phyloP scores from a whole-genome alignment of 305 asterid genomes.

The Fraxinus ornus region DNA sequence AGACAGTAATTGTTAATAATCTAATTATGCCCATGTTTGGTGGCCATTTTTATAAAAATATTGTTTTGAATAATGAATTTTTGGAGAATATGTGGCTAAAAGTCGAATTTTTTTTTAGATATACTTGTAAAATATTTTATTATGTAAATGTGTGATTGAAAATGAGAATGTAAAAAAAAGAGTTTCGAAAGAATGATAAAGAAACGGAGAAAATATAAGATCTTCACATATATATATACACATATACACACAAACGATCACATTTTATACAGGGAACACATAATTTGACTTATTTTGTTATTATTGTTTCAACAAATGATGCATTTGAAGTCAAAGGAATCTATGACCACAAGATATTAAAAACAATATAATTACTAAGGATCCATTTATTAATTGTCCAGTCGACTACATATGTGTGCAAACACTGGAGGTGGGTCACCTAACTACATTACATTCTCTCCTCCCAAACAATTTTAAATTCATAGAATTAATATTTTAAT shows the following conservation, averaged over 20 bases:
- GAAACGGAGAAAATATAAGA: too few relatives aligned
- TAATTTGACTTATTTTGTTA: not conserved
- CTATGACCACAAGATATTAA: not conserved
- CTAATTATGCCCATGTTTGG: too few relatives aligned
- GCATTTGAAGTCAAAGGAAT: not conserved
- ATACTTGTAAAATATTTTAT: too few relatives aligned
- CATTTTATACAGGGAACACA: not conserved
- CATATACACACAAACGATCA: not conserved
- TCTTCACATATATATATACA: too few relatives aligned
- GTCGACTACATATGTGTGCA: not conserved
- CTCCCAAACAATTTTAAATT: not conserved
- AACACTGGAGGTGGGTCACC: constrained; percentile 27
- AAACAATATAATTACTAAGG: not conserved
- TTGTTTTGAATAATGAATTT: too few relatives aligned
- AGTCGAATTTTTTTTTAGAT: too few relatives aligned
- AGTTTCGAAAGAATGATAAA: too few relatives aligned
- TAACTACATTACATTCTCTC: constrained; percentile 19
- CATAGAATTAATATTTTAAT: not conserved
- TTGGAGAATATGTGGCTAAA: too few relatives aligned
- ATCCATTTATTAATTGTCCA: not conserved
- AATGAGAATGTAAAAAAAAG: too few relatives aligned
- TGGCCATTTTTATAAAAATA: too few relatives aligned
- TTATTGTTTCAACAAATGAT: not conserved
- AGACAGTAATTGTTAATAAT: not conserved
- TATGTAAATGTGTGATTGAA: too few relatives aligned